Evolutionary conservation across 345 rosid species (phyloP), one percentile per base, ranked within the genome.

Genomic region (Arabidopsis arenosa): DNA sequence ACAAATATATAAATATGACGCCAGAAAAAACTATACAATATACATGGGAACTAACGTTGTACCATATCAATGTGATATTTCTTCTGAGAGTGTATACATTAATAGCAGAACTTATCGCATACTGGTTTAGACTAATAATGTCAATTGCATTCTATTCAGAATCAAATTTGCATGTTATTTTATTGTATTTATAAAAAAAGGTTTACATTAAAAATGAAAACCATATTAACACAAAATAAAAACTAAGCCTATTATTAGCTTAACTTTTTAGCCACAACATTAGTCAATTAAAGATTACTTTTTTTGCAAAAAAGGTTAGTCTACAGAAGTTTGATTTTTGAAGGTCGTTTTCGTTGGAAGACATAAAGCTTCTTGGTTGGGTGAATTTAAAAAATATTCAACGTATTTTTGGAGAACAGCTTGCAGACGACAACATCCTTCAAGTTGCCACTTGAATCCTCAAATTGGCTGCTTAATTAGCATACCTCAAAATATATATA

Each of bases 321-420:
- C 36, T 21, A 64, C 11, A 51, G 32, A 58, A 36, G 26, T 17
- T 26, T 63, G 66, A 54, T 63, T 44, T 45, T 12, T 11, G 1
- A 14, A 63, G 26, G 75, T 45, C 75, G 17, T 47, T 70, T 37
- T 76, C 75, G 3, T 55, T 12, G 59, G 57, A 63, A 63, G 75
- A 76, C 80, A 70, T 63, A 76, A 63, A 76, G 75, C 66, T 76
- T 23, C 70, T 55, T 63, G 66, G 75, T 70, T 70, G 66, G 75
- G 39, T 76, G 80, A 70, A 76, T 70, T 37, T 70, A 37, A 28
- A 35, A 63, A 63, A 32, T 45, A 70, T 70, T 76, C 75, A 70
- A 70, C 65, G 70, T 35, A 23, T 2, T 4, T 45, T 63, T 76
- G 80, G 75, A 76, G 52, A 28, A 76, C 75, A 76, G 80, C 80